A percentile compares a stretch with the other conserved stretches of the same genome.
Conservation (phyloP, 495 filamentous ascomycete species). For the Staphylotrichum longicolle region DNA sequence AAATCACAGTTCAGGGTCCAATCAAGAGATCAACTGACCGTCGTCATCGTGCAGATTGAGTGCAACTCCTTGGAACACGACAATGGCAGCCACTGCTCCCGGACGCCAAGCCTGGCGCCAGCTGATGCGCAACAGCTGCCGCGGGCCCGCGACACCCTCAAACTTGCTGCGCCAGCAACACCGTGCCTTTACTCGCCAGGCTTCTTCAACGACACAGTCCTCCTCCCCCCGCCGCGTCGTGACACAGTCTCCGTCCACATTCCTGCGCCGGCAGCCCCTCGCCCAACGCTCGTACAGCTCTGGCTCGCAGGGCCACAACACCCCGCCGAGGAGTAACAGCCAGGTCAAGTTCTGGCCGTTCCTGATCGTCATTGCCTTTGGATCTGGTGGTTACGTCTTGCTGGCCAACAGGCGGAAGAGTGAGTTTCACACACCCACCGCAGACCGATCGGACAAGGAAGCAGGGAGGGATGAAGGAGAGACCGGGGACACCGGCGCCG, state of each 20-base stretch:
- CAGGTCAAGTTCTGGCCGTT: constrained; percentile 53
- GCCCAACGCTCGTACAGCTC: constrained; percentile 35
- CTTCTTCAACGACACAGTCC: constrained; percentile 5
- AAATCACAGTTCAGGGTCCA: background rate
- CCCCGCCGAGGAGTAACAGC: constrained; percentile 29
- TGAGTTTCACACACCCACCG: constrained; percentile 16
- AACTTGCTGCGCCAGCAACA: constrained; percentile 3
- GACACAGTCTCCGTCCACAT: constrained; percentile 8
- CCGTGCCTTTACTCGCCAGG: constrained; percentile 8
- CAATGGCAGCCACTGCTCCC: constrained; percentile 32
- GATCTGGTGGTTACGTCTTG: constrained; percentile 47
- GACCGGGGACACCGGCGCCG: background rate
- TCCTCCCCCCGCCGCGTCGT: constrained; percentile 3
- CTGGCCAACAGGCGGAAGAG: constrained; percentile 40
- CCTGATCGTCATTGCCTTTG: constrained; percentile 44
- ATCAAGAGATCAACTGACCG: constrained; percentile 1
- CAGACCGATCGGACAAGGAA: too few species aligned
- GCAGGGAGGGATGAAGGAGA: background rate
- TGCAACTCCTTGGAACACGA: constrained; percentile 1
- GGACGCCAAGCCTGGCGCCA: constrained; percentile 36
- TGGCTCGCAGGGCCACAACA: constrained; percentile 12
- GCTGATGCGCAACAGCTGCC: constrained; percentile 27
- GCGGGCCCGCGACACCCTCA: constrained; percentile 2
- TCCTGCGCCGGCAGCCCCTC: constrained; percentile 15
- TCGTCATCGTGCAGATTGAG: constrained; percentile 24